Percentiles rank a stretch among this genome's conserved stretches.
phyloP scores from a whole-genome alignment of 2,329 filamentous ascomycete species.

The Cladophialophora psammophila region DNA sequence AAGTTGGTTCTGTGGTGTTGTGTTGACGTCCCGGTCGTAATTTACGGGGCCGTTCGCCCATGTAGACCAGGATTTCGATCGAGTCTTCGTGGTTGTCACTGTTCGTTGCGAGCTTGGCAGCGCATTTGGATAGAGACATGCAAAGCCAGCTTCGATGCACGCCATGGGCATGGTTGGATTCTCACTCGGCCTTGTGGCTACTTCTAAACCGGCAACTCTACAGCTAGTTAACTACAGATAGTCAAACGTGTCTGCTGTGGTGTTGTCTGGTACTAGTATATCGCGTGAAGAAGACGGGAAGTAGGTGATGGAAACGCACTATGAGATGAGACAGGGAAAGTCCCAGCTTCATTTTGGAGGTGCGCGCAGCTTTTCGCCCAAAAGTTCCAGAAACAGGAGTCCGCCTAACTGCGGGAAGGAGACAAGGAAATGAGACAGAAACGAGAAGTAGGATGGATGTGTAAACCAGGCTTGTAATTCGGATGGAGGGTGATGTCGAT shows the following conservation, averaged over 20 bases:
- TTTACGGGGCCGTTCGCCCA: constrained; percentile 41
- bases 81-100: constrained; percentile 44
- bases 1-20: constrained; percentile 41
- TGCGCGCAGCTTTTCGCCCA: not conserved
- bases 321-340: not conserved
- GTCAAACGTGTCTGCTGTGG: constrained; percentile 36
- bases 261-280: not conserved
- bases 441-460: not conserved
- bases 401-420: not conserved
- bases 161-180: constrained; percentile 41
- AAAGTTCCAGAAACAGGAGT: not conserved
- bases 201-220: constrained; percentile 44
- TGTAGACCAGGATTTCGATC: constrained; percentile 43
- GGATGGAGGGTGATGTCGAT: not conserved
- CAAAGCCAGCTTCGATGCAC: constrained; percentile 42
- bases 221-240: too few relatives aligned
- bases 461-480: not conserved
- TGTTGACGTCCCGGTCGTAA: constrained; percentile 43
- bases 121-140: constrained; percentile 12
- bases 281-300: not conserved
- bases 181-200: constrained; percentile 42
- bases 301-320: not conserved
- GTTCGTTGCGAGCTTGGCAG: not conserved
- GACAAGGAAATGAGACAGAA: not conserved
- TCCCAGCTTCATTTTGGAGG: constrained; percentile 2